Evolutionary conservation across 257 asterid species (phyloP), one percentile per base, ranked within the genome.

Genomic region (Lithospermum erythrorhizon): DNA sequence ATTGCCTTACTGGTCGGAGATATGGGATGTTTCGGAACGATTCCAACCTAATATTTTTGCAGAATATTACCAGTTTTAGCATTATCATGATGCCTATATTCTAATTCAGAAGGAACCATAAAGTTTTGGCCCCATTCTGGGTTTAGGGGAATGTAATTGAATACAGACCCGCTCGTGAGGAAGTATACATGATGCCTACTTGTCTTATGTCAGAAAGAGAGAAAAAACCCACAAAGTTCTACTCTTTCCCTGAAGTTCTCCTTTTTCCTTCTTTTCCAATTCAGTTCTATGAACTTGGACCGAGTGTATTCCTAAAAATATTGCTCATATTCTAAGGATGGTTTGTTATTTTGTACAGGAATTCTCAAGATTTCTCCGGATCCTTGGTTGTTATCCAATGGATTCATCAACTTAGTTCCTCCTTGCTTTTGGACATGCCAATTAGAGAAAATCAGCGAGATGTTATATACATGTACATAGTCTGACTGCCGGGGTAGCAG

Each of bases 301-400:
- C 56, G n/a, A 52, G 1, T 52, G 23, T 17, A 9, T 21, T 17
- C 56, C 8, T 32, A 14, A 10, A 30, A 19, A 0, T 20, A 22
- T 64, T 29, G 59, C 51, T 41, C 29, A 14, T 25, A 45, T 48
- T 32, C 32, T 30, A 30, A 61, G 21, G 52, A 41, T 13, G 8
- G 16, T 58, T 59, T 21, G 23, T 47, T 55, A 49, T 19, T 19
- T 21, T 35, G 10, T 55, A 37, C 62, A 70, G 74, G 74, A 70
- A 58, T 70, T 63, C 45, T 60, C 74, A 1, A 64, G 45, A 6
- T 70, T 63, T 53, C 61, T 70, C 30, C 68, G 62, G 17, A 66
- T 70, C 9, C 74, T 70, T 22, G 74, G 74, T 25, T 58, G 74
- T 57, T 70, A 70, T 64, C 74, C 74, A 7, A 53, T 53, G 27